Evolutionary conservation across 805 yeast genomes (phyloP).

Genomic region (Candida berthetii): DNA sequence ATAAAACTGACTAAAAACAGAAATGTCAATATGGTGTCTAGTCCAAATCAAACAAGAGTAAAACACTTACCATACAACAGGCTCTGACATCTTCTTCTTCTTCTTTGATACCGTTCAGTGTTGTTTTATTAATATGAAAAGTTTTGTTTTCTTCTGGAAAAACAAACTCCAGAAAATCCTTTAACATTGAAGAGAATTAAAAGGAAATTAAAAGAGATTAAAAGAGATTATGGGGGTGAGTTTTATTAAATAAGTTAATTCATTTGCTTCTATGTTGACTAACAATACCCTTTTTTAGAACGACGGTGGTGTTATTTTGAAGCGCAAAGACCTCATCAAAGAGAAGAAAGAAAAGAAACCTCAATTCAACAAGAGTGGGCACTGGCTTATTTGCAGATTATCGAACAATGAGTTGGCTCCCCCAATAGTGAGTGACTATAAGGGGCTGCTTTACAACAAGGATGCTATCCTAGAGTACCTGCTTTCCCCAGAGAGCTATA

Average conservation of each 20-base stretch:
- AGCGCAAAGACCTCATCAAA: conserved; percentile 42
- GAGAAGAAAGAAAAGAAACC: conserved; percentile 11
- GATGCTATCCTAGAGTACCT: conserved; percentile 55
- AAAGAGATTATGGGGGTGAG: no score
- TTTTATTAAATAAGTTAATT: no score
- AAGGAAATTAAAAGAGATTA: no score
- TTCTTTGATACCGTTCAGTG: no score
- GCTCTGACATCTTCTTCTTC: conserved; percentile 16
- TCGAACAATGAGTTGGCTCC: conserved; percentile 31
- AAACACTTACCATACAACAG: conserved; percentile 10
- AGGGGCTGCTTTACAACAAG: conserved; percentile 61
- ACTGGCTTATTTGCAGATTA: conserved; percentile 43
- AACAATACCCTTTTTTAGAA: conserved; percentile 23
- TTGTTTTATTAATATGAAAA: neutral
- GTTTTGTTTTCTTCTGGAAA: neutral
- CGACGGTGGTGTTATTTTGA: conserved; percentile 73
- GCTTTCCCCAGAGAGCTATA: conserved; percentile 27
- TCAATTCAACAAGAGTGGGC: conserved; percentile 20
- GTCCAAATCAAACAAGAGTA: no score
- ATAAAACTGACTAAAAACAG: conserved; percentile 53
- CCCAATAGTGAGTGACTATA: conserved; percentile 63
- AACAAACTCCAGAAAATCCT: no score
- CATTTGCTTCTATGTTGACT: no score
- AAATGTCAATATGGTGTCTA: neutral
- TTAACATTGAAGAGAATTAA: no score